Conservation (phyloP, 2,329 filamentous ascomycete species). For the Cordyceps militaris region DNA sequence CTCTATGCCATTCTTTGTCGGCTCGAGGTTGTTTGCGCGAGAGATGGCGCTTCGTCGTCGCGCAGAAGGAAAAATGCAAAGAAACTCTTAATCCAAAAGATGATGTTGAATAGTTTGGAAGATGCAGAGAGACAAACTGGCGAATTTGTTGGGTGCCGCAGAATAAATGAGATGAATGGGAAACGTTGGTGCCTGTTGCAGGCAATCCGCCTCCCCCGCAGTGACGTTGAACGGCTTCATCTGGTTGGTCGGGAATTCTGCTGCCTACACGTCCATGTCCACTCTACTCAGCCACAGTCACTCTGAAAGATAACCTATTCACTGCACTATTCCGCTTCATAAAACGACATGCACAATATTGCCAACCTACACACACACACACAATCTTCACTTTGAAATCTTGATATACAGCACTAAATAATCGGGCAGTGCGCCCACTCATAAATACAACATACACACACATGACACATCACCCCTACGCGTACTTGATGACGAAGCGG, state of each 20-base stretch:
- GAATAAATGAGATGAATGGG: not conserved
- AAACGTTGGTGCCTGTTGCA: not conserved
- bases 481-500: slow-evolving; percentile 40
- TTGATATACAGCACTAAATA: not conserved
- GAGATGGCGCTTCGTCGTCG: not conserved
- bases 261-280: no score
- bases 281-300: no score
- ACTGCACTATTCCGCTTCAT: no score
- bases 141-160: not conserved
- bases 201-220: not conserved
- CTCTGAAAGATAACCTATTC: no score
- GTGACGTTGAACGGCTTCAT: not conserved
- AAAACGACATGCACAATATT: no score
- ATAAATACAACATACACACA: not conserved
- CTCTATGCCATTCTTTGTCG: not conserved
- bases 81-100: no score
- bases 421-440: not conserved
- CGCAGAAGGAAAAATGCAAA: no score
- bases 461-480: not conserved
- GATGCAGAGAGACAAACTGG: no score
- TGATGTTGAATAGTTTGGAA: no score
- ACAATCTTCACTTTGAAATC: no score
- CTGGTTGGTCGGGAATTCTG: slow-evolving; percentile 14
- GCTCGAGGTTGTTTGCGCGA: not conserved
- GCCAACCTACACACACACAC: no score